A percentile compares a stretch with the other conserved stretches of the same genome.
Conservation (phyloP, 345 rosid genomes). For the Streptanthus diversifolius region DNA sequence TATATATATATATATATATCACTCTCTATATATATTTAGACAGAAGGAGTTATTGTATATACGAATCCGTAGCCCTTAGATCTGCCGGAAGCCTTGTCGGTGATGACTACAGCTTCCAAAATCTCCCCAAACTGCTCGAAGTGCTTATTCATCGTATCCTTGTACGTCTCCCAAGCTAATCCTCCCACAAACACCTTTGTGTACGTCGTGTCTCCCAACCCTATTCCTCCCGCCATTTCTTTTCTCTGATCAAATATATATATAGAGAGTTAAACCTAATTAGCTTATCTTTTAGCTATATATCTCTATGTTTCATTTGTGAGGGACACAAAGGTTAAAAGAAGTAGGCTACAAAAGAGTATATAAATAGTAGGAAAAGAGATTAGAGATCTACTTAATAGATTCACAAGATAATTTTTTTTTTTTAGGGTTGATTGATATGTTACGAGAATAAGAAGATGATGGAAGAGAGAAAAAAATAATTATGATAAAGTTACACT, state of each 20-base stretch:
- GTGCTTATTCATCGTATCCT: constrained; percentile 91
- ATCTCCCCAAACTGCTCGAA: constrained; percentile 96
- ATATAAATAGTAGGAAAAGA: constrained; percentile 23
- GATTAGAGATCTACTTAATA: constrained; percentile 22
- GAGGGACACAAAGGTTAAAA: constrained; percentile 10
- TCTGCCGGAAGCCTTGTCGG: constrained; percentile 95
- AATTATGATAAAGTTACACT: neutral
- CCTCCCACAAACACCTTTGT: constrained; percentile 98
- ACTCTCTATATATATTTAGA: neutral
- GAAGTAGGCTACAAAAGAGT: constrained; percentile 30
- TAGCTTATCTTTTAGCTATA: constrained; percentile 11
- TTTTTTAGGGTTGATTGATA: constrained; percentile 24
- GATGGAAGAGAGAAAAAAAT: neutral
- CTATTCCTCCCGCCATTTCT: constrained; percentile 32
- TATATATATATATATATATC: neutral
- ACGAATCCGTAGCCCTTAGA: constrained; percentile 99
- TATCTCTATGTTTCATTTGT: constrained; percentile 13
- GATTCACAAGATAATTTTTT: constrained; percentile 14
- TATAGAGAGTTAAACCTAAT: neutral
- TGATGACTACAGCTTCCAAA: constrained; percentile 95
- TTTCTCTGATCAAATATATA: neutral
- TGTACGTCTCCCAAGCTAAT: constrained; percentile 96
- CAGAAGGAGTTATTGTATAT: constrained; percentile 25
- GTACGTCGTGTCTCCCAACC: constrained; percentile 80
- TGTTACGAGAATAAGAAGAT: constrained; percentile 17